Percentiles rank a stretch among this genome's conserved stretches.
Conservation (phyloP, 2,329 filamentous ascomycete genomes). For the Fusarium tuaranense region DNA sequence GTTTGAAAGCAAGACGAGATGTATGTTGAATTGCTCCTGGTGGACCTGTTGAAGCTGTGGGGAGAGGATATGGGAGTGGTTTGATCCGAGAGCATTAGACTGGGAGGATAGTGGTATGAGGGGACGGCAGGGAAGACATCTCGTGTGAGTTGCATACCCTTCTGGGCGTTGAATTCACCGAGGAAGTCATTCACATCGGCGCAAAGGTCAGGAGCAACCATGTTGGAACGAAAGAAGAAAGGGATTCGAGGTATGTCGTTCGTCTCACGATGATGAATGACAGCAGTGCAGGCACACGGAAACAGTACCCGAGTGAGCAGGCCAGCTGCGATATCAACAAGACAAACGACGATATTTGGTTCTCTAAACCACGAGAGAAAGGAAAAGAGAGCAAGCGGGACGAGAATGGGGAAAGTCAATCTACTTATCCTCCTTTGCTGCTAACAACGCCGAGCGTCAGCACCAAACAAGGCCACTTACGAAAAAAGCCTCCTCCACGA, state of each 20-base stretch:
- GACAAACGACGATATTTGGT: neutral
- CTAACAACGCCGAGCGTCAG: neutral
- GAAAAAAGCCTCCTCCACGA: neutral
- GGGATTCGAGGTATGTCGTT: neutral
- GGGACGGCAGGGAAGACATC: neutral
- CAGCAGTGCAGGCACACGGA: neutral
- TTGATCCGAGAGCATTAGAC: constrained; percentile 27
- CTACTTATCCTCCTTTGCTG: neutral
- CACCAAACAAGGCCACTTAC: neutral
- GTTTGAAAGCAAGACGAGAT: constrained; percentile 24
- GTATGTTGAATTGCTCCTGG: constrained; percentile 22
- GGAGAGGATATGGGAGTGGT: neutral
- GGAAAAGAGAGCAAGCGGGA: neutral
- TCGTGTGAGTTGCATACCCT: constrained; percentile 3
- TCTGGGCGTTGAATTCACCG: constrained; percentile 22
- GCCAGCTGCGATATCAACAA: neutral
- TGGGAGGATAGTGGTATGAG: constrained; percentile 22
- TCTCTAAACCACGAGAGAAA: neutral
- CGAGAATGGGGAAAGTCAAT: neutral
- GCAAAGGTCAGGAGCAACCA: constrained; percentile 17
- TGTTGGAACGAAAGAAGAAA: neutral
- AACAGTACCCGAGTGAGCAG: neutral
- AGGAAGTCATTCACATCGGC: constrained; percentile 31
- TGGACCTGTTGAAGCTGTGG: constrained; percentile 22
- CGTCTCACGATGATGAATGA: neutral